Evolutionary conservation across 108 stramenopile species (phyloP), one percentile per base, ranked within the genome.

Genomic region (Nitzschia sp.): DNA sequence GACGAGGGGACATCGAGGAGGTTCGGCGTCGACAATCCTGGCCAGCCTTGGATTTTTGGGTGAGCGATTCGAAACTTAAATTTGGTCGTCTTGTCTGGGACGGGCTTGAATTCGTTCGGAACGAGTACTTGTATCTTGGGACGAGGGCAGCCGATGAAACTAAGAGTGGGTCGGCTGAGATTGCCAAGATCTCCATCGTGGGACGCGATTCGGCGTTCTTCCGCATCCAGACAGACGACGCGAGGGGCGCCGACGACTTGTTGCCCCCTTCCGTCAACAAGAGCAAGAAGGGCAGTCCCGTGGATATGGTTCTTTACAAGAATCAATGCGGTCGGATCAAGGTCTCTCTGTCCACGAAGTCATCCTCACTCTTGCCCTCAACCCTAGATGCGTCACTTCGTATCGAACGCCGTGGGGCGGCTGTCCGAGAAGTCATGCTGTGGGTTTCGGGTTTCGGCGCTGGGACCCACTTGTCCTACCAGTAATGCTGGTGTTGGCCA

Each of bases 1-100:
- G 67, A 17, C 27, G n/a, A 8, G 67, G 67, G 11, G 67, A 68
- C 30, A 56, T 56, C 19, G 25, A 36, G 24, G 67, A 68, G 25
- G 49, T 68, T 56, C 54, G 49, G 0, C 33, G 19, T 21, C 67
- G 67, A 26, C 67, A 68, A 47, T 57, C 54, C 15, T 68, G 67
- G 67, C 38, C 38, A n/a, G 32, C 33, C 27, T 31, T 28, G n/a
- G 56, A 47, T 6, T 42, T 68, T 26, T 68, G 67, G 67, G 29
- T 30, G 13, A 57, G 67, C 21, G n/a, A 33, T 32, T 11, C 11
- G 23, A 13, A 17, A 32, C 5, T 33, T 29, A 5, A 32, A 33
- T 21, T 33, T 11, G 31, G 30, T 32, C 32, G 29, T 11, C 0
- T 45, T 21, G 34, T 34, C 13, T 36, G 35, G 42, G 24, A 63